phyloP scores from a whole-genome alignment of 1,284 basidiomycete genomes.

The Filobasidium uniguttulatum region DNA sequence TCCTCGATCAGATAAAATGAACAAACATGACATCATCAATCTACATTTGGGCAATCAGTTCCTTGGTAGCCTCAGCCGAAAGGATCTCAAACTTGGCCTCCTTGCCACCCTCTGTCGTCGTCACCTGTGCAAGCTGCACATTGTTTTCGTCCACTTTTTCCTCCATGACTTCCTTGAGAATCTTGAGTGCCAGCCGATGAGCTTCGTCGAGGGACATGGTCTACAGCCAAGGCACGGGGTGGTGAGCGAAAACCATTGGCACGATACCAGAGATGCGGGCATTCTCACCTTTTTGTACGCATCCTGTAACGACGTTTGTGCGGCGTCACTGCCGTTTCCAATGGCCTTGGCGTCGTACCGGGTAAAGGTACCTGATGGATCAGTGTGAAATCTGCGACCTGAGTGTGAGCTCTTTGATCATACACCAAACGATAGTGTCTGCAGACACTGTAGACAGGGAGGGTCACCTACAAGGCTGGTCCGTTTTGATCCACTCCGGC shows the following conservation, averaged over 20 bases:
- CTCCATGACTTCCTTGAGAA: constrained; percentile 99
- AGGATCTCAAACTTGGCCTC: constrained; percentile 15
- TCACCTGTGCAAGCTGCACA: constrained; percentile 76
- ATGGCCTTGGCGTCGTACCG: constrained; percentile 98
- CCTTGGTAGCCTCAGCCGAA: constrained; percentile 9
- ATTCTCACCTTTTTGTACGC: constrained; percentile 76
- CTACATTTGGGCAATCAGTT: constrained; percentile 14
- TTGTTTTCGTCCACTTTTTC: constrained; percentile 98
- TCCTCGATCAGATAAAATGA: too few relatives aligned
- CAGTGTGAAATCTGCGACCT: constrained; percentile 70
- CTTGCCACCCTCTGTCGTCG: constrained; percentile 2
- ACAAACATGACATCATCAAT: too few relatives aligned
- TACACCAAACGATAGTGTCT: too few relatives aligned
- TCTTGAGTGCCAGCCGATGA: constrained; percentile 68
- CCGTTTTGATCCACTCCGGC: constrained; percentile 93
- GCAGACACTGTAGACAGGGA: neutral
- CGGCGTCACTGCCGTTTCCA: constrained; percentile 93
- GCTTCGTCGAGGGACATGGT: constrained; percentile 87
- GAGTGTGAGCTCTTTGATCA: constrained; percentile 12
- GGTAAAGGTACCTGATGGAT: constrained; percentile 97
- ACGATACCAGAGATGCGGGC: neutral
- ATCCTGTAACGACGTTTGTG: constrained; percentile 92
- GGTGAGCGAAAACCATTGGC: neutral
- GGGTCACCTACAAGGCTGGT: constrained; percentile 63
- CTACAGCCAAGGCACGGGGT: constrained; percentile 38